These are phyloP conservation scores for Lenwebbia sp. DNA, from an alignment of 345 rosid species.

Conservation along the genomic window DNA sequence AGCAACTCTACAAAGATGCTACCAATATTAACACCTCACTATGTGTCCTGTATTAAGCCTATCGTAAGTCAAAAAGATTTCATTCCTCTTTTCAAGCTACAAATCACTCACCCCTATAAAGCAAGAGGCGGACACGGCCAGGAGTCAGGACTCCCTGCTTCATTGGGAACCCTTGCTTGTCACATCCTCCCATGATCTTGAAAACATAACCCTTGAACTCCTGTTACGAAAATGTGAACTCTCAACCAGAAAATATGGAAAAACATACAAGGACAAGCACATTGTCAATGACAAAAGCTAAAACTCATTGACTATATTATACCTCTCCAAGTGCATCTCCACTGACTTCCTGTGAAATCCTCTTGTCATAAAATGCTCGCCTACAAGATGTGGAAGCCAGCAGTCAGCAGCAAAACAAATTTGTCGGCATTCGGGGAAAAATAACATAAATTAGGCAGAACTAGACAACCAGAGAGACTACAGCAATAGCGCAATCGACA, in stretches of 20 bases:
- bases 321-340: slow-evolving; percentile 84
- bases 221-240: slow-evolving; percentile 6
- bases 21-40: not conserved
- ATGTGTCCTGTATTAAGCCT: not conserved
- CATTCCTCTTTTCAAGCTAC: not conserved
- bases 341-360: slow-evolving; percentile 73
- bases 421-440: not conserved
- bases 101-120: slow-evolving; percentile 39
- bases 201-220: slow-evolving; percentile 59
- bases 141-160: slow-evolving; percentile 61
- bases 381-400: not conserved
- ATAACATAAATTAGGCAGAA: not conserved
- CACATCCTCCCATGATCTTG: slow-evolving; percentile 60
- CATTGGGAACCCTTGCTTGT: slow-evolving; percentile 63
- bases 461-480: not conserved
- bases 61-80: not conserved
- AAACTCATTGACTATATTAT: not conserved
- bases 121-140: slow-evolving; percentile 58
- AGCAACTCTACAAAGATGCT: not conserved
- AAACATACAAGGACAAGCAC: not conserved
- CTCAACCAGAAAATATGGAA: not conserved
- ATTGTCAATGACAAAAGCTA: not conserved
- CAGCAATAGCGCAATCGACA: not conserved
- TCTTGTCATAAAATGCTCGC: slow-evolving; percentile 57
- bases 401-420: not conserved